Evolutionary conservation across 1,139 yeast genomes (phyloP).

Genomic region (Debaryomyces sp.): DNA sequence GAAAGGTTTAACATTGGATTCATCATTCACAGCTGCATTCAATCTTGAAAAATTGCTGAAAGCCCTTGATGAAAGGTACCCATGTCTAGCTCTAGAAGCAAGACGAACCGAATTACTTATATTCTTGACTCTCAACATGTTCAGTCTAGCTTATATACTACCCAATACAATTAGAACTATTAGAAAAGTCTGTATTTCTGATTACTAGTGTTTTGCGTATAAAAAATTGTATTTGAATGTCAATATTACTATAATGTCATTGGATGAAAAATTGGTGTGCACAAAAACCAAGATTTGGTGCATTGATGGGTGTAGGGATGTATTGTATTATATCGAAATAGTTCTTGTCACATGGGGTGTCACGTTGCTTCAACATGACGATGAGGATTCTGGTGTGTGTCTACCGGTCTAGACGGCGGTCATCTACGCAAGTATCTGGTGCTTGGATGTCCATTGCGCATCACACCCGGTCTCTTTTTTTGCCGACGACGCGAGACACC

Average conservation of each 20-base stretch:
- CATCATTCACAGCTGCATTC: constrained; percentile 18
- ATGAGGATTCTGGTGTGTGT: no score
- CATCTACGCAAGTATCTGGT: no score
- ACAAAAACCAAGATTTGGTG: not conserved
- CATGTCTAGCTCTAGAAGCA: constrained; percentile 9
- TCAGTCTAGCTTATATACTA: constrained; percentile 2
- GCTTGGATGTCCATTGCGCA: no score
- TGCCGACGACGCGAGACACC: not conserved
- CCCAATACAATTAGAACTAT: constrained; percentile 4
- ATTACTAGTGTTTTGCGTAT: constrained; percentile 1
- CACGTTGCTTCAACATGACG: no score
- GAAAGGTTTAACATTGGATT: constrained; percentile 28
- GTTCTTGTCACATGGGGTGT: no score
- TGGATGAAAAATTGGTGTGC: constrained; percentile 8
- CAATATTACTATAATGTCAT: constrained; percentile 9
- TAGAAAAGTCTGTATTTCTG: constrained; percentile 2
- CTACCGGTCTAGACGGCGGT: no score
- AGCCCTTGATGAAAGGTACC: constrained; percentile 9
- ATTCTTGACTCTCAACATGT: constrained; percentile 27
- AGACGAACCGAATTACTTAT: constrained; percentile 14
- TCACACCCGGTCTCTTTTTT: no score
- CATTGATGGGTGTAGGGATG: not conserved
- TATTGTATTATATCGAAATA: not conserved
- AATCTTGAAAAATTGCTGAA: constrained; percentile 19
- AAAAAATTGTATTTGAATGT: constrained; percentile 6